phyloP scores from a whole-genome alignment of 495 filamentous ascomycete species.

The Astrocystis sublimbata region DNA sequence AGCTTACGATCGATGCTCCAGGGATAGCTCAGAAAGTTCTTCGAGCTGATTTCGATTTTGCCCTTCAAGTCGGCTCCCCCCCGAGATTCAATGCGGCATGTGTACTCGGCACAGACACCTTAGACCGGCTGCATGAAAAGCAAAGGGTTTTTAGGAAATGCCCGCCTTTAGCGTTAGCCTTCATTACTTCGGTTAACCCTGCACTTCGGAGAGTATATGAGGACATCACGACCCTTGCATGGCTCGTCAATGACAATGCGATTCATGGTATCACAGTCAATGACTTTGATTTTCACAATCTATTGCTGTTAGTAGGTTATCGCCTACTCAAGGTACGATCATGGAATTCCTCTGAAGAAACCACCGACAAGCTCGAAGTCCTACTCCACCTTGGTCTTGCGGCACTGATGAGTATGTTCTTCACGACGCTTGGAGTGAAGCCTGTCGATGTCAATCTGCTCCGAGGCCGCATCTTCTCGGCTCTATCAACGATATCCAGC shows the following conservation, averaged over 20 bases:
- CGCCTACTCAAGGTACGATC: constrained; percentile 2
- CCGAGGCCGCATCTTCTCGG: neutral
- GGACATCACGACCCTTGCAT: neutral
- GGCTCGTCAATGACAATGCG: constrained; percentile 8
- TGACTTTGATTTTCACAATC: constrained; percentile 19
- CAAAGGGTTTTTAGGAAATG: neutral
- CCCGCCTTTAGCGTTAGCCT: neutral
- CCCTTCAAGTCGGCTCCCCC: constrained; percentile 7
- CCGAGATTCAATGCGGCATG: neutral
- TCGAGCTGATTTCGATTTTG: constrained; percentile 13
- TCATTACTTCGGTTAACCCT: neutral
- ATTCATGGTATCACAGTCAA: constrained; percentile 5
- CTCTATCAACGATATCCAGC: neutral
- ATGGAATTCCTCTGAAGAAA: neutral
- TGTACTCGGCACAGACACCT: neutral
- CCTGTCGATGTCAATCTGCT: constrained; percentile 15
- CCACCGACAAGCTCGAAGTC: neutral
- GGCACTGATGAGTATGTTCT: constrained; percentile 21
- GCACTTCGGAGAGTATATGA: neutral
- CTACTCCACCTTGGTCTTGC: constrained; percentile 17
- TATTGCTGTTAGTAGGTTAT: constrained; percentile 19
- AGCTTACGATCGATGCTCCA: neutral
- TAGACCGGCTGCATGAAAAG: neutral
- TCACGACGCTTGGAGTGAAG: constrained; percentile 11
- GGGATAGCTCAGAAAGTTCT: constrained; percentile 19